Conservation (phyloP, 2,329 filamentous ascomycete species). For the Paraphaeosphaeria sporulosa region DNA sequence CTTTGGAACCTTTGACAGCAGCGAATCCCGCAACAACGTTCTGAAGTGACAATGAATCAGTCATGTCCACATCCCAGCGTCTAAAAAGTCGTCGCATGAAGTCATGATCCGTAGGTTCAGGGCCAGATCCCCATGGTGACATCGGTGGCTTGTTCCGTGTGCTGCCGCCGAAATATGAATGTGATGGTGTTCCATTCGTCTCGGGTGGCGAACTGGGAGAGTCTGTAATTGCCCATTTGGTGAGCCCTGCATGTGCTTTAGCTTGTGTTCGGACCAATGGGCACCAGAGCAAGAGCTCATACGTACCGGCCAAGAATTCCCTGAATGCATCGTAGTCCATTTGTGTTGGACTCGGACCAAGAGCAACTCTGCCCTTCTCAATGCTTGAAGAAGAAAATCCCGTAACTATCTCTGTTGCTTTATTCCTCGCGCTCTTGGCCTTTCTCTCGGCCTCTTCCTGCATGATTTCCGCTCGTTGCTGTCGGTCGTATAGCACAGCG, state of each 20-base stretch:
- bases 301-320: conserved; percentile 78
- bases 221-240: conserved; percentile 93
- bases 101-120: conserved; percentile 88
- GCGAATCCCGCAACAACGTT: conserved; percentile 92
- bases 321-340: conserved; percentile 99
- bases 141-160: conserved; percentile 51
- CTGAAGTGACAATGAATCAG: conserved; percentile 81
- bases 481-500: conserved; percentile 86
- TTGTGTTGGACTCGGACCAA: conserved; percentile 86
- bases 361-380: conserved; percentile 84
- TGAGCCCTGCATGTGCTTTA: conserved; percentile 63
- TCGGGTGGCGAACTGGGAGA: conserved; percentile 70
- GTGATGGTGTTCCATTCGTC: conserved; percentile 58
- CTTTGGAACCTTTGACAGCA: conserved; percentile 87
- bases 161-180: conserved; percentile 63
- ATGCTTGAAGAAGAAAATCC: conserved; percentile 61
- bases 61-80: conserved; percentile 84
- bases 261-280: background rate
- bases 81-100: conserved; percentile 89
- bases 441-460: conserved; percentile 72
- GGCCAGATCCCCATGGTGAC: conserved; percentile 66
- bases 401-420: conserved; percentile 59
- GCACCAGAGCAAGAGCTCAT: background rate
- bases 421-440: conserved; percentile 68
- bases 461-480: conserved; percentile 80